Evolutionary conservation across 148 eudicot genomes (phyloP).

Genomic region (Rhododendron williamsianum): DNA sequence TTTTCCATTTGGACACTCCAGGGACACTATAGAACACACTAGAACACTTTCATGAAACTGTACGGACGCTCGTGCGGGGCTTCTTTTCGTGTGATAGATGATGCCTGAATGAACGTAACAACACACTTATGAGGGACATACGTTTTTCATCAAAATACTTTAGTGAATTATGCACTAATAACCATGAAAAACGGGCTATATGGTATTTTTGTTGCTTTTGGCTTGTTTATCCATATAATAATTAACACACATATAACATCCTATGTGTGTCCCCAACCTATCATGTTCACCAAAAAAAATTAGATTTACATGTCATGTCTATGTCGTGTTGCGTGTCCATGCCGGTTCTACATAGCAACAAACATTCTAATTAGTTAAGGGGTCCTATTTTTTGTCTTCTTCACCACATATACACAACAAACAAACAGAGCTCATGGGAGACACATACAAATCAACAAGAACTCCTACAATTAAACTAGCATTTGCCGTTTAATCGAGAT

Average conservation of each 20-base stretch:
- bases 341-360: too few relatives aligned
- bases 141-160: not conserved
- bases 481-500: not conserved
- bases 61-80: not conserved
- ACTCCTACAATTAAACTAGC: not conserved
- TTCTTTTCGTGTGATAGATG: not conserved
- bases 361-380: not conserved
- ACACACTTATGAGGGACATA: not conserved
- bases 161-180: not conserved
- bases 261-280: not conserved
- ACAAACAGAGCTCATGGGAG: not conserved
- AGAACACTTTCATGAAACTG: not conserved
- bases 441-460: not conserved
- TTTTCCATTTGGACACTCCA: not conserved
- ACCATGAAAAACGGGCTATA: not conserved
- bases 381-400: not conserved
- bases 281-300: not conserved
- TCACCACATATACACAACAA: not conserved
- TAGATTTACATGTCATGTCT: not conserved
- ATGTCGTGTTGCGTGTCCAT: not conserved
- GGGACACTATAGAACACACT: not conserved
- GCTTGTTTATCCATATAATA: not conserved
- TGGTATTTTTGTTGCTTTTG: not conserved
- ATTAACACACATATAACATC: not conserved
- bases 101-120: not conserved